Evolutionary conservation across 805 yeast species (phyloP).

Genomic region (Diddensiella santjacobensis): DNA sequence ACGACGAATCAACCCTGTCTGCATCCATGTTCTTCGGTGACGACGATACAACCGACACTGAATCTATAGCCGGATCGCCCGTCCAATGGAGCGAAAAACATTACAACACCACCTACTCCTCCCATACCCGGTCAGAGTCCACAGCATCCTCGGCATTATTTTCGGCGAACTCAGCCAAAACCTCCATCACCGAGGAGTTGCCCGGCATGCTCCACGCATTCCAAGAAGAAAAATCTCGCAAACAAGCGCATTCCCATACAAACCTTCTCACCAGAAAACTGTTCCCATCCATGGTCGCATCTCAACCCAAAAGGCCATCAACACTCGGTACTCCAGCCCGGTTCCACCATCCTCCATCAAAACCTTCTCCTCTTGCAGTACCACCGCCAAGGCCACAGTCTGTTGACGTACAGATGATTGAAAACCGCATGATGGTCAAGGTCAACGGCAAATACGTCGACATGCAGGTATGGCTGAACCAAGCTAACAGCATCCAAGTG

Average conservation of each 20-base stretch:
- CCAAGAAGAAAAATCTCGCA: conserved; percentile 14
- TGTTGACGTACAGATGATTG: conserved; percentile 25
- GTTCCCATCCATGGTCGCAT: neutral
- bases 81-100: conserved; percentile 4
- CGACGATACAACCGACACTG: conserved; percentile 1
- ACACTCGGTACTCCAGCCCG: neutral
- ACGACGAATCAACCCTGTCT: neutral
- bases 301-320: neutral
- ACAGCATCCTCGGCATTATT: conserved; percentile 11
- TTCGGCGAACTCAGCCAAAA: conserved; percentile 5
- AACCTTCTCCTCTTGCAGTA: conserved; percentile 4
- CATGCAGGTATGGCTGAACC: conserved; percentile 31
- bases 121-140: conserved; percentile 4
- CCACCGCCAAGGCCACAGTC: conserved; percentile 10
- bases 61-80: conserved; percentile 2
- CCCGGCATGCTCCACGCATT: conserved; percentile 26
- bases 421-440: conserved; percentile 27
- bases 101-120: neutral
- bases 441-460: conserved; percentile 22
- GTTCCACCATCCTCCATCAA: neutral
- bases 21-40: neutral
- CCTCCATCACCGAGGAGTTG: conserved; percentile 25
- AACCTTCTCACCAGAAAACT: neutral
- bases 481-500: conserved; percentile 12
- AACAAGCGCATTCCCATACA: neutral